phyloP scores from a whole-genome alignment of 2,329 filamentous ascomycete species.

The Tolypocladium guangdongense region DNA sequence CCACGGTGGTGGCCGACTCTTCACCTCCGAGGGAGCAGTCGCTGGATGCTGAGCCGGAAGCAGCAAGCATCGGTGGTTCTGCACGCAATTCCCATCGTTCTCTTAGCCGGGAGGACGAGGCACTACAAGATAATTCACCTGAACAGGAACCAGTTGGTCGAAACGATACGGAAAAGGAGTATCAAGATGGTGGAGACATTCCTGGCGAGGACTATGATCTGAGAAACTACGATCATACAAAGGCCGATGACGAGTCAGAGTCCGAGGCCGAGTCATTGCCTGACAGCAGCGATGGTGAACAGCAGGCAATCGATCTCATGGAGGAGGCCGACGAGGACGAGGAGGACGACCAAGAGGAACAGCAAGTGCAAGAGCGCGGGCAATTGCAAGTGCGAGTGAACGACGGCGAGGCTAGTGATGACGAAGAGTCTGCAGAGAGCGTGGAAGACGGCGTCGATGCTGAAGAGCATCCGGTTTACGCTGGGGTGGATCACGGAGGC shows the following conservation, averaged over 20 bases:
- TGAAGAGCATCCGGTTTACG: not conserved
- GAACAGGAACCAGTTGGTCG: not conserved
- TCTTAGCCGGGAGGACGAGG: not conserved
- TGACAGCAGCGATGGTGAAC: constrained; percentile 7
- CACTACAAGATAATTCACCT: not conserved
- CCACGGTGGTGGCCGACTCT: not conserved
- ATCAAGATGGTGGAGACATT: constrained; percentile 15
- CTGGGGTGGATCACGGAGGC: not conserved
- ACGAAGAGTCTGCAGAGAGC: not conserved
- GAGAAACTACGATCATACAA: constrained; percentile 19
- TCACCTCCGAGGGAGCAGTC: constrained; percentile 1
- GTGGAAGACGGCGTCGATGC: not conserved
- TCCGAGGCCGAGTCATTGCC: constrained; percentile 6
- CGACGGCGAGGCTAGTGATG: not conserved
- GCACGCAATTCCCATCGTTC: not conserved
- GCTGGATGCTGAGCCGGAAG: not conserved
- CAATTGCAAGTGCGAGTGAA: not conserved
- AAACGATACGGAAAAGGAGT: constrained; percentile 9
- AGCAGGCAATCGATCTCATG: constrained; percentile 17
- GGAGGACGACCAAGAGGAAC: constrained; percentile 9
- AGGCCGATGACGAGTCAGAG: constrained; percentile 19
- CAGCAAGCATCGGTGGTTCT: not conserved
- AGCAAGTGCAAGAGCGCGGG: constrained; percentile 2
- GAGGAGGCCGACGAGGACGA: constrained; percentile 15
- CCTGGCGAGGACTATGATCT: constrained; percentile 23